Conservation (phyloP, 495 filamentous ascomycete species). For the Daldinia caldariorum region DNA sequence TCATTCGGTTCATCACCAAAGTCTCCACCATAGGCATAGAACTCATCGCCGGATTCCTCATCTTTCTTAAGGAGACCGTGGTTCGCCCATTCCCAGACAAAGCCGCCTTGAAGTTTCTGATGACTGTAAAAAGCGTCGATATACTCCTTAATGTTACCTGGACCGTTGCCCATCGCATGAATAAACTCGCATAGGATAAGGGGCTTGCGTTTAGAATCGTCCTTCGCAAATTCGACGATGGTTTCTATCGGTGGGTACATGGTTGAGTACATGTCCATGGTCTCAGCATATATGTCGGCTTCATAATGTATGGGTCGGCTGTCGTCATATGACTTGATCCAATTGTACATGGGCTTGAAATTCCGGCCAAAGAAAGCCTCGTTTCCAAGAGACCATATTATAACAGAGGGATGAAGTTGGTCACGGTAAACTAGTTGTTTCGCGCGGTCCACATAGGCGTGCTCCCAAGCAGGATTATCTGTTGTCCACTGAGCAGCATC, state of each 20-base stretch:
- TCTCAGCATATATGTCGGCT: conserved; percentile 64
- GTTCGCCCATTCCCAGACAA: conserved; percentile 80
- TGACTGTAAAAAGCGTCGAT: conserved; percentile 66
- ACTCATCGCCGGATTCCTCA: conserved; percentile 59
- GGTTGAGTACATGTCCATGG: conserved; percentile 71
- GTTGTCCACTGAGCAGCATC: conserved; percentile 66
- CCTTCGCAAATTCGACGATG: conserved; percentile 58
- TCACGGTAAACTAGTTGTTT: conserved; percentile 70
- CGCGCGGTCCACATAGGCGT: conserved; percentile 72
- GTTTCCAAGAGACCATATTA: conserved; percentile 78
- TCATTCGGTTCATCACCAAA: conserved; percentile 74
- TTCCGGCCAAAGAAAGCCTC: conserved; percentile 75
- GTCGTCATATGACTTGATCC: conserved; percentile 64
- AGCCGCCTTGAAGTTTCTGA: conserved; percentile 71
- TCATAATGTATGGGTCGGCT: conserved; percentile 73
- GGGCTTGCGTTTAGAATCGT: conserved; percentile 61
- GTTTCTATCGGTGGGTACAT: conserved; percentile 70
- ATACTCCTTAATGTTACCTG: conserved; percentile 73
- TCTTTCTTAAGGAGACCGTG: conserved; percentile 68
- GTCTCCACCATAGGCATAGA: conserved; percentile 74
- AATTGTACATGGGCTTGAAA: conserved; percentile 70
- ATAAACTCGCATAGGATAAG: conserved; percentile 74
- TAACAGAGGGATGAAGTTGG: conserved; percentile 71
- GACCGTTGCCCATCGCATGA: conserved; percentile 79
- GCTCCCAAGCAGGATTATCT: conserved; percentile 70